These are phyloP conservation scores for Epichloe aotearoae DNA, from an alignment of 2,329 filamentous ascomycete species.

Conservation along the genomic window DNA sequence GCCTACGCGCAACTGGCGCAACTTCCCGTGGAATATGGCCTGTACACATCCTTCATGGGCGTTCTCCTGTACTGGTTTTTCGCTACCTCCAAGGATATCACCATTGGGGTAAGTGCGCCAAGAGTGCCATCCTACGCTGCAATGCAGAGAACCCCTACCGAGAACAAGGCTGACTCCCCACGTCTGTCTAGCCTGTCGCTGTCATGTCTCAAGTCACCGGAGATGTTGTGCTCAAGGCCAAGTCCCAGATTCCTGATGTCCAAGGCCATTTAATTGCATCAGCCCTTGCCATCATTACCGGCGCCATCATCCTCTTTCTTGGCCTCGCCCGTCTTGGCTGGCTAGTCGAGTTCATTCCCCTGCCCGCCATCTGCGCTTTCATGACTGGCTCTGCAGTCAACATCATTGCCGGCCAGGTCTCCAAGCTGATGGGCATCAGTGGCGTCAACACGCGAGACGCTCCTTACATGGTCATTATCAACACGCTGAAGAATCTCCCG, in stretches of 20 bases:
- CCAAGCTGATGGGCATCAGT: constrained; percentile 36
- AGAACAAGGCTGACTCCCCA: constrained; percentile 3
- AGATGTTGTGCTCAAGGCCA: constrained; percentile 30
- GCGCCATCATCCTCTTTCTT: constrained; percentile 34
- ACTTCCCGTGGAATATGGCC: constrained; percentile 34
- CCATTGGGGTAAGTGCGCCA: constrained; percentile 54
- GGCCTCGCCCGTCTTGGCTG: constrained; percentile 38
- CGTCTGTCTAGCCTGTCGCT: constrained; percentile 32
- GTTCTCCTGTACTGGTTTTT: constrained; percentile 96
- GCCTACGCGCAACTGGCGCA: constrained; percentile 37
- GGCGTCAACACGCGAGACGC: constrained; percentile 35
- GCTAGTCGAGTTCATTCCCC: constrained; percentile 40
- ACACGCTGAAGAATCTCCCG: constrained; percentile 33
- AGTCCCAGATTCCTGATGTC: constrained; percentile 24
- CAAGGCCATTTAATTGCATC: constrained; percentile 31
- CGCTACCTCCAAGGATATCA: constrained; percentile 85
- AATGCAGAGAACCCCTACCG: not conserved
- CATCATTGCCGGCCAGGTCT: constrained; percentile 36
- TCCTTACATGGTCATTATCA: constrained; percentile 36
- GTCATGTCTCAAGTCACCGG: constrained; percentile 41
- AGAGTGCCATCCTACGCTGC: not conserved
- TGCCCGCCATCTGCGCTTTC: constrained; percentile 39
- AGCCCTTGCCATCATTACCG: constrained; percentile 33
- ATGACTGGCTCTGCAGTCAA: constrained; percentile 40
- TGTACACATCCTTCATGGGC: constrained; percentile 80